Percentiles rank a stretch among this genome's conserved stretches.
These are phyloP conservation scores for Parsonsia alboflavescens DNA, from an alignment of 257 asterid species.

Conservation along the genomic window DNA sequence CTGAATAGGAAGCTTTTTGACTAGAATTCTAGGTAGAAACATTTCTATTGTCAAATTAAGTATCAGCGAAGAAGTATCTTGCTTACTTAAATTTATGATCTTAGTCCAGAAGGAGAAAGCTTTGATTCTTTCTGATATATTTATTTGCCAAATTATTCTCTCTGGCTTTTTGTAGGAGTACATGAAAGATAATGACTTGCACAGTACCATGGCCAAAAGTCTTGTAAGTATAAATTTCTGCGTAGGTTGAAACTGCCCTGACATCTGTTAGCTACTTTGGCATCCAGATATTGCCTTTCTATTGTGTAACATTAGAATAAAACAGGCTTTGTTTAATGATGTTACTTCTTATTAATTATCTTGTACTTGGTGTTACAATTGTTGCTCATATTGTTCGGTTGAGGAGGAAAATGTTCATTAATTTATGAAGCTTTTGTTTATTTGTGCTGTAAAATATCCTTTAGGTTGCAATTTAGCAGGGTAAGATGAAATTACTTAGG, in stretches of 20 bases:
- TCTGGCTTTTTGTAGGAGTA: slow-evolving; percentile 4
- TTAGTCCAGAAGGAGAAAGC: not conserved
- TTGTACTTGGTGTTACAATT: not conserved
- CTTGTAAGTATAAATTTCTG: slow-evolving; percentile 2
- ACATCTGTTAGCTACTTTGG: not conserved
- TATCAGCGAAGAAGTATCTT: not conserved
- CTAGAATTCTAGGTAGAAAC: not conserved
- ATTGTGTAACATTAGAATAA: not conserved
- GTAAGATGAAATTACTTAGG: not conserved
- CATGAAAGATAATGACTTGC: not conserved
- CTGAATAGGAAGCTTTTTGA: not conserved
- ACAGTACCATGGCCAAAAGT: not conserved
- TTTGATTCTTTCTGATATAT: not conserved
- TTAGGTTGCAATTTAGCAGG: not conserved
- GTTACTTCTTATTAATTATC: not conserved
- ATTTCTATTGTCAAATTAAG: not conserved
- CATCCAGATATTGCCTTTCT: not conserved
- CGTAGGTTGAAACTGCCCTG: not conserved
- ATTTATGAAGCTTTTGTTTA: not conserved
- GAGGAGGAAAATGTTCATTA: not conserved
- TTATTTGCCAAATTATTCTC: not conserved
- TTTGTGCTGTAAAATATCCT: not conserved
- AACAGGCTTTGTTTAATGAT: not conserved
- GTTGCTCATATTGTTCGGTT: not conserved
- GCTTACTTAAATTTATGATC: not conserved